Percentiles rank a stretch among this genome's conserved stretches.
Evolutionary conservation across 768 basidiomycete genomes (phyloP).

Genomic region (Xanthoconium stramineum): DNA sequence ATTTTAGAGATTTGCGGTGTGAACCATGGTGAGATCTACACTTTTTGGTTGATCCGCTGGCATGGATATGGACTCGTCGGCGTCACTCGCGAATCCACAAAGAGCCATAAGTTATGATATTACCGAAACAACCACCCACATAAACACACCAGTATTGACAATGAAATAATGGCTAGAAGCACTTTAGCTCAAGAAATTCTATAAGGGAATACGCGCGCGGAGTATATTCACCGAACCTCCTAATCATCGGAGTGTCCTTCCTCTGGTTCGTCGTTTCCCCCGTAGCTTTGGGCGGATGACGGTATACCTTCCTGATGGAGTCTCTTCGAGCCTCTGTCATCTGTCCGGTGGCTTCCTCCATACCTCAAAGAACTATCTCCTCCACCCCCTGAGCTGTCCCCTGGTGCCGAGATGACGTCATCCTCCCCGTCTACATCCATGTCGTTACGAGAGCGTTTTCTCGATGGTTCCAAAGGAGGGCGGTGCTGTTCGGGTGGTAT

Average conservation of each 20-base stretch:
- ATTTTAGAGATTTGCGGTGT: constrained; percentile 21
- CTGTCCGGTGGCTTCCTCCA: constrained; percentile 36
- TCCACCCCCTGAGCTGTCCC: constrained; percentile 27
- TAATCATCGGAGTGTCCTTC: constrained; percentile 33
- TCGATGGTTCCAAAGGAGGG: constrained; percentile 41
- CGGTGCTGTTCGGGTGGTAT: constrained; percentile 37
- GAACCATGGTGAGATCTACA: constrained; percentile 26
- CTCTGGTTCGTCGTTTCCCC: constrained; percentile 31
- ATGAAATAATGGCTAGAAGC: constrained; percentile 16
- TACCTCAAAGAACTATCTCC: constrained; percentile 33
- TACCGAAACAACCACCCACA: constrained; percentile 17
- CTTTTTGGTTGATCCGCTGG: constrained; percentile 26
- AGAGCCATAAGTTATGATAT: constrained; percentile 18
- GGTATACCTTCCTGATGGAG: constrained; percentile 47
- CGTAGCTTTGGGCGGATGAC: constrained; percentile 24
- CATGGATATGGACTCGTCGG: constrained; percentile 11
- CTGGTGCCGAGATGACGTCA: constrained; percentile 38
- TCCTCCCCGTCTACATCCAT: constrained; percentile 61
- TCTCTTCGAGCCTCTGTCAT: constrained; percentile 58
- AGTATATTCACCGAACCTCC: constrained; percentile 25
- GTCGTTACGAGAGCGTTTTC: constrained; percentile 59
- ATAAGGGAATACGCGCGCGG: constrained; percentile 24
- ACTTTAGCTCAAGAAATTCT: constrained; percentile 34
- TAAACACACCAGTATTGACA: constrained; percentile 19
- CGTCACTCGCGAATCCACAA: constrained; percentile 9